Base-by-base conservation (phyloP, 176 grass and related monocot species). In the Aegilops sharonensis region DNA sequence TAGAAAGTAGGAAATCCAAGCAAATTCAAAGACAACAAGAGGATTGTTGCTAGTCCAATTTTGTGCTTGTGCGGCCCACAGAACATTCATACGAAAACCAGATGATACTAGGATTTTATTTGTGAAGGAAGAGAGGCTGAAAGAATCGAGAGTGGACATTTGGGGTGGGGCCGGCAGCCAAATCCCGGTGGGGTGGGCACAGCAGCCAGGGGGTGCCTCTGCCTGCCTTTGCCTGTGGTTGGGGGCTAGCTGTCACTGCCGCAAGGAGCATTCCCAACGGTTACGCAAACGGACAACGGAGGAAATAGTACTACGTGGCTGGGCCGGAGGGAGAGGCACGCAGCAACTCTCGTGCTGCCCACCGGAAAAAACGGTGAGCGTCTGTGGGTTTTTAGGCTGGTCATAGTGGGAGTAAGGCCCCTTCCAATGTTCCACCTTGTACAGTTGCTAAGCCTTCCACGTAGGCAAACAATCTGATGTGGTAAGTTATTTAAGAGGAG, bases 181-280 rank as follows among this genome's bases (percentile, higher is more conserved):
- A 73, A 82, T 60, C 56, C 23, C 23, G 5, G 29, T 31, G 29
- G 37, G 5, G 29, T 31, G 29, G 37, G 42, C 5, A 34, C 15
- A 24, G 43, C 11, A 40, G 29, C 30, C 42, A 25, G 56, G 64
- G 74, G 25, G 1, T 37, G 36, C 36, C 36, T 36, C 35, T 37
- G 35, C 40, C 35, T 37, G 35, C 40, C 87, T 68, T 73, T 61
- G 78, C 83, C 87, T 80, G 81, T 85, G 76, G 67, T 67, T 82
- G 18, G 83, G 83, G 65, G 63, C 77, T 77, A 65, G 66, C 80
- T 91, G 85, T 67, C 89, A 87, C 67, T 84, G 66, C 80, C 43
- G 66, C 65, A 40, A 73, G 68, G 74, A 84, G 85, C 80, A 68
- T 87, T 87, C 68, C 75, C 6, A 79, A 75, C 85, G 83, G 80